Evolutionary conservation across 2,329 filamentous ascomycete genomes (phyloP).

Genomic region (Fusarium mundagurra): DNA sequence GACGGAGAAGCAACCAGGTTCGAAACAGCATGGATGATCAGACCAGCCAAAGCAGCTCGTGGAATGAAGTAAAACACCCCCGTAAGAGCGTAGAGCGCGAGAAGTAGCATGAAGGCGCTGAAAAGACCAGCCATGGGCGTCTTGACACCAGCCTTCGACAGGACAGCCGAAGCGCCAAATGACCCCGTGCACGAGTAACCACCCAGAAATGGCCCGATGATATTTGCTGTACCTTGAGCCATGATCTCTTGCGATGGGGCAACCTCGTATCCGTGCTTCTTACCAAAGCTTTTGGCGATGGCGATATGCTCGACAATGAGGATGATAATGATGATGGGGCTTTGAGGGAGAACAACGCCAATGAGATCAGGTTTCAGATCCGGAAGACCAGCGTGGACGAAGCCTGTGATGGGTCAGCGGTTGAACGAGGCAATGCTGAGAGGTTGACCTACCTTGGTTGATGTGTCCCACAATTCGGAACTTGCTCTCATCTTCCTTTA

Average conservation of each 20-base stretch:
- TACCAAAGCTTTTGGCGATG: constrained; percentile 84
- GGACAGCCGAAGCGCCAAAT: constrained; percentile 78
- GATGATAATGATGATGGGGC: constrained; percentile 80
- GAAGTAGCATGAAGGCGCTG: constrained; percentile 77
- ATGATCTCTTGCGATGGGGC: constrained; percentile 83
- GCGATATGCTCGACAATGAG: constrained; percentile 85
- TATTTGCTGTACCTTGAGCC: constrained; percentile 79
- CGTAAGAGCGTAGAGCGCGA: constrained; percentile 81
- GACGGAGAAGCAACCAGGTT: constrained; percentile 80
- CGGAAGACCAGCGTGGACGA: constrained; percentile 55
- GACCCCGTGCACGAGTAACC: constrained; percentile 58
- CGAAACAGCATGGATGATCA: constrained; percentile 86
- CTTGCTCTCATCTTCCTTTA: constrained; percentile 55
- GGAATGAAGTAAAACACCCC: constrained; percentile 86
- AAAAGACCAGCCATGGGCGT: constrained; percentile 83
- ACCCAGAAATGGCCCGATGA: constrained; percentile 79
- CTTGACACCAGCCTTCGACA: constrained; percentile 83
- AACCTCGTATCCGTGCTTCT: constrained; percentile 82
- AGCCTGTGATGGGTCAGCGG: constrained; percentile 19
- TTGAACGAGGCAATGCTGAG: rapidly evolving
- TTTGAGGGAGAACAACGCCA: constrained; percentile 64
- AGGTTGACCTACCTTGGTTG: constrained; percentile 61
- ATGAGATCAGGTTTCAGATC: constrained; percentile 64
- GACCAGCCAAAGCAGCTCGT: constrained; percentile 72
- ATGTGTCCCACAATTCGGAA: constrained; percentile 74